Percentiles rank a stretch among this genome's conserved stretches.
Conservation (phyloP, 306 rosid genomes). For the Begonia peltatifolia region DNA sequence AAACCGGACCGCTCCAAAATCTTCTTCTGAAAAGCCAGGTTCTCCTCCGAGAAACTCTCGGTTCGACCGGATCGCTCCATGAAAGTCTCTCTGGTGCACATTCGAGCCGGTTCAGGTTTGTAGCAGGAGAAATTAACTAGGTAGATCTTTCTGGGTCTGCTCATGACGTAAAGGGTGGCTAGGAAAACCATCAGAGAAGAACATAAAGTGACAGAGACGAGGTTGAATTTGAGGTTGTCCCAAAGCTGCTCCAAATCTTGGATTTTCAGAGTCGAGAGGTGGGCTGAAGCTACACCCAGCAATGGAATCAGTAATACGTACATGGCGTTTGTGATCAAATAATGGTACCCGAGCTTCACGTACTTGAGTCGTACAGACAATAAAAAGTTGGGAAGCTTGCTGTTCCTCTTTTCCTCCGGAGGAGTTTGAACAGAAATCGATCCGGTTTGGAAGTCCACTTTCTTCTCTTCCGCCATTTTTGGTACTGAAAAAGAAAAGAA, state of each 20-base stretch:
- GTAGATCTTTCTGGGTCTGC: background rate
- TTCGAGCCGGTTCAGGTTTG: background rate
- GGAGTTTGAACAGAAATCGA: too few species aligned
- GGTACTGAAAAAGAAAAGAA: too few species aligned
- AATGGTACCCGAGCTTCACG: background rate
- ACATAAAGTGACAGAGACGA: background rate
- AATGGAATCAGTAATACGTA: background rate
- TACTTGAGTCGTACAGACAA: background rate
- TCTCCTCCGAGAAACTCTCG: background rate
- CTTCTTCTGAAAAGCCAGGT: background rate
- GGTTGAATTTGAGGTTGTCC: background rate
- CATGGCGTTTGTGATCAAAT: background rate
- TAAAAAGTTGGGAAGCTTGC: background rate
- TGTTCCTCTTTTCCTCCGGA: too few species aligned
- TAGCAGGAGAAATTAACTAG: background rate
- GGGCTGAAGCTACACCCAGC: background rate
- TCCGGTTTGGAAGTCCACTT: too few species aligned
- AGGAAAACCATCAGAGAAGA: background rate
- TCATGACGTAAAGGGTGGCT: background rate
- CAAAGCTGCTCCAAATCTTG: background rate
- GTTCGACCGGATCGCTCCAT: background rate
- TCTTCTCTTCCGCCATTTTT: too few species aligned
- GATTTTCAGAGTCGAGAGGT: background rate
- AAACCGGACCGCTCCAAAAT: background rate
- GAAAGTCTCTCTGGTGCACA: background rate